phyloP scores from a whole-genome alignment of 2,329 filamentous ascomycete genomes.

The Aspergillus ruber region DNA sequence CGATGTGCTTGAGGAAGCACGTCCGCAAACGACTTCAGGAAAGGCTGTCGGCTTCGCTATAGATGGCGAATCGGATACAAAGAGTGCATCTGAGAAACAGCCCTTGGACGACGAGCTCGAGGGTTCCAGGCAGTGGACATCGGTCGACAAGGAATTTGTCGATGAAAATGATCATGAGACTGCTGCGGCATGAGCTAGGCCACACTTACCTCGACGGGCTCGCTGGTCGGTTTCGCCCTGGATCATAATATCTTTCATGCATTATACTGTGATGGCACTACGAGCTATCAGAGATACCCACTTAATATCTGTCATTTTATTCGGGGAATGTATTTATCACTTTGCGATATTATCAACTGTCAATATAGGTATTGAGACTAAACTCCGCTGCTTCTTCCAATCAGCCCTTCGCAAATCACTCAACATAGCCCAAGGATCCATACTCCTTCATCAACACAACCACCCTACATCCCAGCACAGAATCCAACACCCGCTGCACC shows the following conservation, averaged over 20 bases:
- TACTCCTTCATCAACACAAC: neutral
- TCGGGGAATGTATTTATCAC: no score
- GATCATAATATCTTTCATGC: neutral
- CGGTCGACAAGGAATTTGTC: slow-evolving; percentile 25
- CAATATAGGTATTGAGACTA: no score
- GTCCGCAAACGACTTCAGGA: slow-evolving; percentile 26
- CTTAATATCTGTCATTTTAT: neutral
- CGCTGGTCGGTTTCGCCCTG: no score
- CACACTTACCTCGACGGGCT: neutral
- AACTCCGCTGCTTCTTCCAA: no score
- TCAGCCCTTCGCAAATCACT: neutral
- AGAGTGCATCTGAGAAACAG: slow-evolving; percentile 9
- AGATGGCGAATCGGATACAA: slow-evolving; percentile 16
- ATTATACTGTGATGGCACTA: slow-evolving; percentile 1
- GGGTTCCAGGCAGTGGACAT: slow-evolving; percentile 33
- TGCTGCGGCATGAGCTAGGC: neutral
- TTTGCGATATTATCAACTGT: no score
- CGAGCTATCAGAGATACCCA: slow-evolving; percentile 2
- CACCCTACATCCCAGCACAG: slow-evolving; percentile 8
- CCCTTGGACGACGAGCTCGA: slow-evolving; percentile 25
- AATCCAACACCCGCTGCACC: slow-evolving; percentile 20
- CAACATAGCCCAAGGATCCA: neutral
- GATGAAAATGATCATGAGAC: neutral
- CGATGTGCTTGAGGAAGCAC: slow-evolving; percentile 60
- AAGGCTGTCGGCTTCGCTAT: slow-evolving; percentile 39